These are phyloP conservation scores for Beauveria asiatica DNA, from an alignment of 2,329 filamentous ascomycete genomes.

Conservation along the genomic window DNA sequence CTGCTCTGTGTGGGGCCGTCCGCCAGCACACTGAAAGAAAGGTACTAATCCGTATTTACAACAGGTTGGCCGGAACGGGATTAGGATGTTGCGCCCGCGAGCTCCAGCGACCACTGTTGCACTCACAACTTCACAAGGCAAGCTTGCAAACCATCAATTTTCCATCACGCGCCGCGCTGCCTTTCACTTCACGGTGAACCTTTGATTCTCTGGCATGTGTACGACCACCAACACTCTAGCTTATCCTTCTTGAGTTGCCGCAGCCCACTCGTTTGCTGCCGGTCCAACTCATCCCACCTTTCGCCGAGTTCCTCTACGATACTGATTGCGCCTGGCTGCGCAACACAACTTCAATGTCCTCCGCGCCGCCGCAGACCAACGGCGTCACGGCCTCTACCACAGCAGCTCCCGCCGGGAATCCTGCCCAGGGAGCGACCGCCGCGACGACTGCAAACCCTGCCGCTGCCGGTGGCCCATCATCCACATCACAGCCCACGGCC, in stretches of 20 bases:
- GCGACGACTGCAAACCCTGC: background rate
- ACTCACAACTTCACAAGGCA: background rate
- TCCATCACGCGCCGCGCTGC: background rate
- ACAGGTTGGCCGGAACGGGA: constrained; percentile 5
- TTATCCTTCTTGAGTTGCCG: background rate
- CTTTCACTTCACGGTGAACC: no score
- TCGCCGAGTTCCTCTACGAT: background rate
- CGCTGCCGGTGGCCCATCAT: constrained; percentile 17
- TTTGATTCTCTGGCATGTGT: background rate
- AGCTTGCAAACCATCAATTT: background rate
- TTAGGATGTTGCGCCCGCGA: constrained; percentile 10
- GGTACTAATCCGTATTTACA: no score
- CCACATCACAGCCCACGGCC: constrained; percentile 23
- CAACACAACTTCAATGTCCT: background rate
- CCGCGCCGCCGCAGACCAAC: constrained; percentile 6
- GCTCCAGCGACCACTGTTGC: background rate
- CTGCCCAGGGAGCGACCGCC: background rate
- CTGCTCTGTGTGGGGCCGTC: background rate
- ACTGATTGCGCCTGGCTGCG: background rate
- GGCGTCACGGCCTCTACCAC: constrained; percentile 8
- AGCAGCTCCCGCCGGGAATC: background rate
- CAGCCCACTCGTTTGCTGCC: background rate
- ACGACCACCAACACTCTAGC: background rate
- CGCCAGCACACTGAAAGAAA: no score
- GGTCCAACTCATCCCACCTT: background rate